phyloP scores from a whole-genome alignment of 495 filamentous ascomycete species.

The Darksidea phi region DNA sequence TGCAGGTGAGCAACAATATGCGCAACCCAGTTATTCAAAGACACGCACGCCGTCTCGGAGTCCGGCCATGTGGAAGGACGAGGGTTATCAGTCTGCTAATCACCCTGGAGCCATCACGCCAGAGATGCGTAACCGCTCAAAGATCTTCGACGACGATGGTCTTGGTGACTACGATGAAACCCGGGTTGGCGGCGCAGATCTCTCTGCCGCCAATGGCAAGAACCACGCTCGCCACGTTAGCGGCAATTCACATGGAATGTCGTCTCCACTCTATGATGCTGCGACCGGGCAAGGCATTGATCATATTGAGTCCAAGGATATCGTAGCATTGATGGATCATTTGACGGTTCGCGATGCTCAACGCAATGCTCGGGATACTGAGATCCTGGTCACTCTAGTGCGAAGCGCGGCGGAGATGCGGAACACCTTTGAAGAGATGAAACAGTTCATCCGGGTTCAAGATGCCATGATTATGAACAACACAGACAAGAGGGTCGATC shows the following conservation, averaged over 20 bases:
- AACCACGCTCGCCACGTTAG: conserved; percentile 69
- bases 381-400: conserved; percentile 92
- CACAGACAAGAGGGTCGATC: conserved; percentile 81
- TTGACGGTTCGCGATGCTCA: conserved; percentile 96
- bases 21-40: conserved; percentile 29
- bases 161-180: conserved; percentile 47
- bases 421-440: conserved; percentile 95
- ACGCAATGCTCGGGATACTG: conserved; percentile 92
- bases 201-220: conserved; percentile 37
- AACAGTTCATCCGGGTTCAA: conserved; percentile 81
- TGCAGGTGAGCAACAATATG: conserved; percentile 37
- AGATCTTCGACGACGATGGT: conserved; percentile 56
- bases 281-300: conserved; percentile 87
- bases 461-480: conserved; percentile 79
- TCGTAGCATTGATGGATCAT: conserved; percentile 97
- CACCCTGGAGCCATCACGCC: conserved; percentile 47
- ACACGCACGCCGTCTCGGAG: conserved; percentile 45
- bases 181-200: conserved; percentile 5
- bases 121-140: conserved; percentile 53
- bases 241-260: conserved; percentile 87
- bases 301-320: conserved; percentile 92
- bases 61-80: conserved; percentile 62
- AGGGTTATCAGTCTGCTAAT: conserved; percentile 87
- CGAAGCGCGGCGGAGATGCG: conserved; percentile 96
- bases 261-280: conserved; percentile 85